phyloP scores from a whole-genome alignment of 2,329 filamentous ascomycete genomes.

The Fusarium ambrosium region DNA sequence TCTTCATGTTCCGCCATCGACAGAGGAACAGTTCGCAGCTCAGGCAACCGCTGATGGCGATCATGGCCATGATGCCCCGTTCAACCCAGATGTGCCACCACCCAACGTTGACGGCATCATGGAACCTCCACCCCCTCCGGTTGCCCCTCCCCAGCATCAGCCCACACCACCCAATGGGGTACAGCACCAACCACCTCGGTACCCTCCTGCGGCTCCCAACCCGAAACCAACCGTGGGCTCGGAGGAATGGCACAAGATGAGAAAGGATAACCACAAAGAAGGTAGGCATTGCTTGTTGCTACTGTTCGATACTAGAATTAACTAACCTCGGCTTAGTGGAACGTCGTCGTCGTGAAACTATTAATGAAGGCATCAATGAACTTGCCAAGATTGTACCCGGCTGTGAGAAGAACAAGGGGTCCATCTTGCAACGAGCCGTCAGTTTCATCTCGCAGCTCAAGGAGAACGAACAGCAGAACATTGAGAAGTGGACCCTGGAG shows the following conservation, averaged over 20 bases:
- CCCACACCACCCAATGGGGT: slow-evolving; percentile 58
- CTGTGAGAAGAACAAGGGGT: slow-evolving; percentile 99
- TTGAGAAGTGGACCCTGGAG: slow-evolving; percentile 93
- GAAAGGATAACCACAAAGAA: slow-evolving; percentile 99
- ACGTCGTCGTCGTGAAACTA: slow-evolving; percentile 94
- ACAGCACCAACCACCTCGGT: slow-evolving; percentile 51
- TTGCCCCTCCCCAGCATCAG: slow-evolving; percentile 45
- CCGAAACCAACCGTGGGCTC: slow-evolving; percentile 92
- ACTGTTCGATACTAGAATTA: not conserved
- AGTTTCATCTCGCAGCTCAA: slow-evolving; percentile 95
- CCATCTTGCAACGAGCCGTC: slow-evolving; percentile 92
- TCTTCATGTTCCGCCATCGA: slow-evolving; percentile 69
- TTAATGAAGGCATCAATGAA: slow-evolving; percentile 99
- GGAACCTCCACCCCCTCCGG: slow-evolving; percentile 42
- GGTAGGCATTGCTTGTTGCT: slow-evolving; percentile 65
- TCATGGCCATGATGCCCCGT: slow-evolving; percentile 51
- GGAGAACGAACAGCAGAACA: slow-evolving; percentile 93
- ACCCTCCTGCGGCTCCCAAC: slow-evolving; percentile 56
- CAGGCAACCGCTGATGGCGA: slow-evolving; percentile 58
- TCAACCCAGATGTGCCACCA: slow-evolving; percentile 51
- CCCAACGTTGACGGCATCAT: slow-evolving; percentile 48
- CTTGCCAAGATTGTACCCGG: slow-evolving; percentile 97
- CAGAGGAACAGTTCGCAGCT: slow-evolving; percentile 72
- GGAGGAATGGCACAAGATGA: slow-evolving; percentile 97
- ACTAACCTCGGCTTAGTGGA: slow-evolving; percentile 75